Conservation (phyloP, 1,284 basidiomycete genomes). For the Moesziomyces sp. region DNA sequence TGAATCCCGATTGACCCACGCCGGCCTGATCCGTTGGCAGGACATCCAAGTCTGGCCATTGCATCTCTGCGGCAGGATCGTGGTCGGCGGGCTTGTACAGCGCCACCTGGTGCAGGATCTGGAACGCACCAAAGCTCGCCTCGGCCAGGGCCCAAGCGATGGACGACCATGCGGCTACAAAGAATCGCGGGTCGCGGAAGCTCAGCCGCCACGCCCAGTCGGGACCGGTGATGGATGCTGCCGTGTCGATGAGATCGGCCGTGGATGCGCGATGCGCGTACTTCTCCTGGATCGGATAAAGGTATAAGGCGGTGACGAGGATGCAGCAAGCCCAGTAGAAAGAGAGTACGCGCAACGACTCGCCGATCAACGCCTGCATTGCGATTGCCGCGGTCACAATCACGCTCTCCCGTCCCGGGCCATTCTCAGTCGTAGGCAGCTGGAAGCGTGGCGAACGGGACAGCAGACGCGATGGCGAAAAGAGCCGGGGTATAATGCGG, state of each 20-base stretch:
- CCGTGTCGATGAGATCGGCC: neutral
- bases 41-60: neutral
- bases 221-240: conserved; percentile 1
- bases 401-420: conserved; percentile 15
- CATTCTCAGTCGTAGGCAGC: conserved; percentile 7
- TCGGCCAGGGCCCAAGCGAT: conserved; percentile 45
- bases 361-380: conserved; percentile 37
- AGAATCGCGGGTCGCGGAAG: conserved; percentile 44
- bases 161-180: conserved; percentile 40
- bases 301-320: conserved; percentile 40
- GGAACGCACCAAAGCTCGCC: conserved; percentile 36
- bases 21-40: neutral
- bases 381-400: conserved; percentile 37
- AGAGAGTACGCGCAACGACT: conserved; percentile 36
- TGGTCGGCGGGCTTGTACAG: conserved; percentile 37
- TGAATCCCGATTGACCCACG: conserved; percentile 34
- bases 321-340: conserved; percentile 48
- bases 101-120: conserved; percentile 44
- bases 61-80: neutral
- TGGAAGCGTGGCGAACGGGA: conserved; percentile 27
- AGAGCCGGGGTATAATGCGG: conserved; percentile 33
- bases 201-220: conserved; percentile 46
- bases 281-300: conserved; percentile 44
- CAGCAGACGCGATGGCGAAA: conserved; percentile 21
- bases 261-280: conserved; percentile 8